Evolutionary conservation across 495 filamentous ascomycete species (phyloP), one percentile per base, ranked within the genome.

Genomic region (Tirmania nivea): DNA sequence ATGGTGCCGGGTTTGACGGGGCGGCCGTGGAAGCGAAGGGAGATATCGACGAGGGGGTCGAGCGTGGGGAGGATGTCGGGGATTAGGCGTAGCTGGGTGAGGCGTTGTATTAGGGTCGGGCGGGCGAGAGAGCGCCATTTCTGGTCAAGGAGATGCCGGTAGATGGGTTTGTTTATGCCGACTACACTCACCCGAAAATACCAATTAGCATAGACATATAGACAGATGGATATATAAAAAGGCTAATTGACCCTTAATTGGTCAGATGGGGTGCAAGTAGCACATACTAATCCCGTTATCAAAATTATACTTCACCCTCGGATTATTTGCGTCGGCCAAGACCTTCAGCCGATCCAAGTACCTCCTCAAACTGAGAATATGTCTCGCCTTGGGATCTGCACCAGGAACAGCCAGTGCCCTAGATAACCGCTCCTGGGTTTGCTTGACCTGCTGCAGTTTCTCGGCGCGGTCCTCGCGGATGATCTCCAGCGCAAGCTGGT

Each of bases 261-360:
- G 52, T 45, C 42, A 48, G 20, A 48, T 35, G 20, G 48, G 49
- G 17, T 49, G 12, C 16, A 51, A 19, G 66, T 31, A 31, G 25
- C 25, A 31, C 76, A 65, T 69, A 94, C 90, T 86, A 59, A 77
- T 67, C 11, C 89, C 87, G 71, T 95, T 86, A 63, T 99, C 90
- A 61, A 95, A 95, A 57, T 76, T 83, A 66, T 86, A 83, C 77
- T 95, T 96, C 47, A 96, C 84, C 34, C 86, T 50, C 1, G 90
- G 90, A 64, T 95, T 93, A 64, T 99, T 99, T 67, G 94, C 84
- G 64, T 99, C 90, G 7, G 86, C 87, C 57, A 81, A 68, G 31
- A 99, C 78, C 75, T 93, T 92, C 64, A 94, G 71, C 50, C 77
- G 66, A 64, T 94, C 86, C 53, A 96, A 58, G 59, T 86, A 71